Conservation (phyloP, 2,329 filamentous ascomycete genomes). For the Epicoccum nigrum region DNA sequence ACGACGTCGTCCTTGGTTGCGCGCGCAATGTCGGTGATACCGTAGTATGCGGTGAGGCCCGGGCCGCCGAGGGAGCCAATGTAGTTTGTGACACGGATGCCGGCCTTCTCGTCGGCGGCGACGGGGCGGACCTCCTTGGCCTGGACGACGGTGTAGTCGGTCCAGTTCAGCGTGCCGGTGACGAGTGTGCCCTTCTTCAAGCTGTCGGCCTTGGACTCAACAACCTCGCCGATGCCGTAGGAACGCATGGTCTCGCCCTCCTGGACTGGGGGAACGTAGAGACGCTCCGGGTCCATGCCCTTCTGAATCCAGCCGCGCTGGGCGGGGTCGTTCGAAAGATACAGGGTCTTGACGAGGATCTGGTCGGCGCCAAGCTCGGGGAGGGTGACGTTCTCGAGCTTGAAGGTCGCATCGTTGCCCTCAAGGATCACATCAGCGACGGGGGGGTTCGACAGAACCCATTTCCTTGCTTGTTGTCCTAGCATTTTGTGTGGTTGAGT, state of each 20-base stretch:
- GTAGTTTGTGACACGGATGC: conserved; percentile 52
- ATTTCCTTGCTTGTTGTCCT: conserved; percentile 49
- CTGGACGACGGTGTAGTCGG: conserved; percentile 64
- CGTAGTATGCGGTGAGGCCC: conserved; percentile 77
- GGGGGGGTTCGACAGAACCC: conserved; percentile 53
- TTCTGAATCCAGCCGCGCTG: conserved; percentile 59
- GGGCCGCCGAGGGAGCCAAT: conserved; percentile 55
- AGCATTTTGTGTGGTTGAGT: conserved; percentile 30
- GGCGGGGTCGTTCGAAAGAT: conserved; percentile 60
- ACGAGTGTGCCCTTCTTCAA: conserved; percentile 65
- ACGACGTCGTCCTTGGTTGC: conserved; percentile 72
- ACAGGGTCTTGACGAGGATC: conserved; percentile 55
- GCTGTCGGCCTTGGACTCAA: conserved; percentile 61
- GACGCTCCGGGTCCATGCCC: conserved; percentile 48
- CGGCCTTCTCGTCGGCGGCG: conserved; percentile 38
- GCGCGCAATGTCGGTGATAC: conserved; percentile 70
- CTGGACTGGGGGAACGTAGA: conserved; percentile 55
- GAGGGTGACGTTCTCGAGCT: conserved; percentile 43
- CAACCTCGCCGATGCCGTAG: conserved; percentile 63
- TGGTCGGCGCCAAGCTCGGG: conserved; percentile 48
- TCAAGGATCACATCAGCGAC: conserved; percentile 42
- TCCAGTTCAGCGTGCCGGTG: conserved; percentile 64
- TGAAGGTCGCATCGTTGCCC: conserved; percentile 50
- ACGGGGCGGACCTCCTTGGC: conserved; percentile 42
- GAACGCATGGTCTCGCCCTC: conserved; percentile 67